These are phyloP conservation scores for Xylogone sp. DNA, from an alignment of 2,329 filamentous ascomycete genomes.

Conservation along the genomic window DNA sequence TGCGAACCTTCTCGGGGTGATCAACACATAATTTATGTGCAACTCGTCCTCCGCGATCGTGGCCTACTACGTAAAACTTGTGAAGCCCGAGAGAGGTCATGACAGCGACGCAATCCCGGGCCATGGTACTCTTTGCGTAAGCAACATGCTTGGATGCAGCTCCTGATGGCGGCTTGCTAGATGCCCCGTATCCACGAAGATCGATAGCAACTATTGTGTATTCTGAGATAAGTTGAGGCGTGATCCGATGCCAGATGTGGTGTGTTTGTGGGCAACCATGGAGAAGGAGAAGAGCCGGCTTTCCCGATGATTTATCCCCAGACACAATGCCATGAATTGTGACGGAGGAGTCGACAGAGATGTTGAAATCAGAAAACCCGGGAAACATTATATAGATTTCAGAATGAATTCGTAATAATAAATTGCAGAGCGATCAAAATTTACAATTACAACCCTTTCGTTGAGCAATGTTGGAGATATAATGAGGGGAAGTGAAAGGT, in stretches of 20 bases:
- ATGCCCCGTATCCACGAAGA: conserved; percentile 48
- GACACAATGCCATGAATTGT: conserved; percentile 41
- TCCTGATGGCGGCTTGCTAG: conserved; percentile 39
- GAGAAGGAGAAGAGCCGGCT: conserved; percentile 41
- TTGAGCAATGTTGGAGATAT: too few species aligned
- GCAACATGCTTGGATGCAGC: conserved; percentile 3
- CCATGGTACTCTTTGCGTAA: conserved; percentile 48
- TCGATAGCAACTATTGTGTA: conserved; percentile 45
- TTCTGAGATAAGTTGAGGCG: conserved; percentile 31
- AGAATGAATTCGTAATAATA: too few species aligned
- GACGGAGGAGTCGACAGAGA: conserved; percentile 33
- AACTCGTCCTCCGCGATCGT: conserved; percentile 54
- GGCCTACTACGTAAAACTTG: conserved; percentile 46
- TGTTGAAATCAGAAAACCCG: conserved; percentile 33
- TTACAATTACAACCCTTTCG: too few species aligned
- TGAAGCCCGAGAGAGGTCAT: conserved; percentile 40
- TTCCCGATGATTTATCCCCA: conserved; percentile 17
- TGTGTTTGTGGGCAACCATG: conserved; percentile 51
- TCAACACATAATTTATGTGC: conserved; percentile 51
- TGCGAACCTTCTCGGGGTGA: conserved; percentile 26
- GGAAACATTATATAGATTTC: conserved; percentile 36
- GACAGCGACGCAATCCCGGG: conserved; percentile 39
- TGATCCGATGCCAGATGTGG: conserved; percentile 48
- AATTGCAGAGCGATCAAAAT: too few species aligned
- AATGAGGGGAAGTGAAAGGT: too few species aligned